Base-by-base conservation (phyloP, 2,329 filamentous ascomycete genomes). In the Purpureocillium takamizusanense region DNA sequence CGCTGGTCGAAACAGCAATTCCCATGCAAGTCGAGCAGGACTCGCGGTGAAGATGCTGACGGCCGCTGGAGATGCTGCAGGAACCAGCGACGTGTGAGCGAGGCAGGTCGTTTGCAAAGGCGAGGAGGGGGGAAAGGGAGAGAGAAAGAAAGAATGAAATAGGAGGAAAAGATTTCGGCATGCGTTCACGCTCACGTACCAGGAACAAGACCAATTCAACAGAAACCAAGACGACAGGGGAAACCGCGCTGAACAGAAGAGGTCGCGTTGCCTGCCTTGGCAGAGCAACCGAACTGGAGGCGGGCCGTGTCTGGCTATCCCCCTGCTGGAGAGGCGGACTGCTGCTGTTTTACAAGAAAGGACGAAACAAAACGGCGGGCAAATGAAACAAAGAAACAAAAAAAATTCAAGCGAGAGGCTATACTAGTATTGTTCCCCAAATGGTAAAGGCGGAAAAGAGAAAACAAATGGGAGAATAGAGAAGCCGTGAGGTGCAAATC, bases 71-170 rank as follows among this genome's bases (percentile, higher is more conserved):
- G 14, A 33, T 25, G 21, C 38, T 8, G 31, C 16, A 13, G 21
- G 23, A 43, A 41, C 41, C 35, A 28, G n/a, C 36, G 28, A 44
- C 44, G 45, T 45, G 29, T 38, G 21, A 44, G 45, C 43, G 45
- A 23, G 31, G 43, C 29, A 33, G 38, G 41, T 38, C 40, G 43
- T 43, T 38, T 25, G 34, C 39, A 25, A 37, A 9, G 10, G 12
- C 14, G 29, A 36, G 15, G 38, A 31, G 37, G 32, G 12, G 16
- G 29, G 38, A 17, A 39, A 31, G 37, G 32, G 16, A 39, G 13
- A 17, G 11, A 31, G 35, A 32, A 37, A 17, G n/a, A 11, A 33
- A 16, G 17, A 13, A 15, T 25, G 38, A 17, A 39, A 31, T 35
- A 32, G 16, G 38, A 11, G 16, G 11, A 38, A 39, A 36, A 42